Percentiles rank a stretch among this genome's conserved stretches.
These are phyloP conservation scores for Tothia fuscella DNA, from an alignment of 2,329 filamentous ascomycete species.

Conservation along the genomic window DNA sequence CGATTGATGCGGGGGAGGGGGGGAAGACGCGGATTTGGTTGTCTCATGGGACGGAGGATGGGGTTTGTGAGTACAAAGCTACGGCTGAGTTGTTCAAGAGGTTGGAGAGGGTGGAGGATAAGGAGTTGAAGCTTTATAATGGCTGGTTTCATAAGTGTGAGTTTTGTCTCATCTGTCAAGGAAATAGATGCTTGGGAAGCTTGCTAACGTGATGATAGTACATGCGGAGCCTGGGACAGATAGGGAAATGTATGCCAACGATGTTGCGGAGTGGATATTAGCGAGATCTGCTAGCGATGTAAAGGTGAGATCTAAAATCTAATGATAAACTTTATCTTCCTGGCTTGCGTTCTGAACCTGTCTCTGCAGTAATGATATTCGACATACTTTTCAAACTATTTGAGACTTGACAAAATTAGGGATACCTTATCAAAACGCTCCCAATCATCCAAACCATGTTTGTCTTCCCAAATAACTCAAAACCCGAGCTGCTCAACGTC, in stretches of 20 bases:
- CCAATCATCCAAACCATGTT: too few relatives aligned
- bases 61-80: constrained; percentile 55
- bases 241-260: constrained; percentile 20
- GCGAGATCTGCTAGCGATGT: constrained; percentile 9
- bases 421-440: too few relatives aligned
- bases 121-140: constrained; percentile 59
- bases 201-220: constrained; percentile 15
- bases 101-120: constrained; percentile 44
- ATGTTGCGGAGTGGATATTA: constrained; percentile 24
- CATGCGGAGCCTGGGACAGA: constrained; percentile 26
- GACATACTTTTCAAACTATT: too few relatives aligned
- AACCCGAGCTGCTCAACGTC: too few relatives aligned
- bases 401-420: too few relatives aligned
- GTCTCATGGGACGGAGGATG: constrained; percentile 65
- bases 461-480: too few relatives aligned
- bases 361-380: too few relatives aligned
- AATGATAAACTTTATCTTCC: too few relatives aligned
- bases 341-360: too few relatives aligned
- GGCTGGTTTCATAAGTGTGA: constrained; percentile 63
- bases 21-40: constrained; percentile 57
- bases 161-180: constrained; percentile 14
- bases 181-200: not conserved
- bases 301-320: constrained; percentile 9
- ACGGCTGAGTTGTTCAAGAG: constrained; percentile 35
- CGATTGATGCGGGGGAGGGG: constrained; percentile 32